A percentile compares a stretch with the other conserved stretches of the same genome.
These are phyloP conservation scores for Colletotrichum musicola DNA, from an alignment of 2,329 filamentous ascomycete genomes.

Conservation along the genomic window DNA sequence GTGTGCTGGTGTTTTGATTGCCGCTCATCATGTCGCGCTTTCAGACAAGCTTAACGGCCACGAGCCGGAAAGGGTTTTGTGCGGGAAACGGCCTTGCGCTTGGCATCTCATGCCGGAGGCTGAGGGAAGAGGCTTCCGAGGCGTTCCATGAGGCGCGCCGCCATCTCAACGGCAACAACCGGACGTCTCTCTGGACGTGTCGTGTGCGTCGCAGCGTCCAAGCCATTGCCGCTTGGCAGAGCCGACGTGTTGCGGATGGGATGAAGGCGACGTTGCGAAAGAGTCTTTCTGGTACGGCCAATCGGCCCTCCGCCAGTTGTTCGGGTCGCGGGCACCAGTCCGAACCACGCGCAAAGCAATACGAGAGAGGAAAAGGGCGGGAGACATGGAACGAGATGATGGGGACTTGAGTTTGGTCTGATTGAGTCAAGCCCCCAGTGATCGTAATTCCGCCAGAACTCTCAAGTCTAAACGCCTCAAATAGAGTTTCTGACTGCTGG, in stretches of 20 bases:
- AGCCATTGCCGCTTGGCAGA: slow-evolving; percentile 23
- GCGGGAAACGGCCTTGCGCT: slow-evolving; percentile 6
- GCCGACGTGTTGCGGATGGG: slow-evolving; percentile 8
- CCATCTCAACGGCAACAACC: slow-evolving; percentile 25
- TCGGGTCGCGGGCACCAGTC: slow-evolving; percentile 15
- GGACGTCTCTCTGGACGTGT: slow-evolving; percentile 12
- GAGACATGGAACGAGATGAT: background rate
- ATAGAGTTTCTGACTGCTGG: slow-evolving; percentile 14
- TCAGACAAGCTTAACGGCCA: slow-evolving; percentile 30
- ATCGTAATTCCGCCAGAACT: slow-evolving; percentile 8
- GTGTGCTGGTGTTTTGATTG: slow-evolving; percentile 29
- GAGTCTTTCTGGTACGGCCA: background rate
- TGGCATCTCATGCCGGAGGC: slow-evolving; percentile 24
- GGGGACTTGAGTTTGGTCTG: slow-evolving; percentile 12
- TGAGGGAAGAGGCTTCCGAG: slow-evolving; percentile 15
- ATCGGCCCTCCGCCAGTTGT: background rate
- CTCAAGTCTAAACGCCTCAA: slow-evolving; percentile 11
- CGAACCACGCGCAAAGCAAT: background rate
- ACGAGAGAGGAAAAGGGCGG: background rate
- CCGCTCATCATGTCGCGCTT: slow-evolving; percentile 22
- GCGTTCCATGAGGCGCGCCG: slow-evolving; percentile 3
- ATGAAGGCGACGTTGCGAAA: background rate
- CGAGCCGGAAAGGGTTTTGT: background rate
- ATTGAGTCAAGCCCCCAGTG: background rate
- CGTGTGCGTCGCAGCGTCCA: slow-evolving; percentile 12